A percentile compares a stretch with the other conserved stretches of the same genome.
Conservation (phyloP, 1,284 basidiomycete genomes). For the Stygiomarasmius scandens region DNA sequence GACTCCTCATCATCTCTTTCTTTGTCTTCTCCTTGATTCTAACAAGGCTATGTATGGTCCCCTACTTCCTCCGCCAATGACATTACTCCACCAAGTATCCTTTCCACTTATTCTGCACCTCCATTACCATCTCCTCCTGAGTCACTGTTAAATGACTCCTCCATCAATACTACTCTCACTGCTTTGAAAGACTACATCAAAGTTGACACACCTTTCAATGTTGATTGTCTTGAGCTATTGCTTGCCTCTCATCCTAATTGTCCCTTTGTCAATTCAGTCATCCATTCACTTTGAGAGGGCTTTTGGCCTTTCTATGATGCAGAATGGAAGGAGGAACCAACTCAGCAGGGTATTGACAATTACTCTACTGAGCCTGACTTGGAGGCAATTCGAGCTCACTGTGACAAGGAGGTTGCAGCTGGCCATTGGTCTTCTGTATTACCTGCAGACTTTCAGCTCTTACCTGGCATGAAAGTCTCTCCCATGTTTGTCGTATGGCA, state of each 20-base stretch:
- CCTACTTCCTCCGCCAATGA: neutral
- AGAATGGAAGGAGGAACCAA: conserved; percentile 6
- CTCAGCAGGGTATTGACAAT: conserved; percentile 11
- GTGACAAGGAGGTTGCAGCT: conserved; percentile 21
- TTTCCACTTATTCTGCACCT: conserved; percentile 13
- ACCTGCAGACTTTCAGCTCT: conserved; percentile 7
- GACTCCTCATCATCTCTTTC: neutral
- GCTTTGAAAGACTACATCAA: conserved; percentile 1
- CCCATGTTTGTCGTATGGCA: conserved; percentile 17
- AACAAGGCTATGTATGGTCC: neutral
- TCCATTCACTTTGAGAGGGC: conserved; percentile 1
- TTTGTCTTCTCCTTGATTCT: neutral
- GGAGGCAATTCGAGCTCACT: conserved; percentile 20
- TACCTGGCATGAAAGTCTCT: conserved; percentile 9
- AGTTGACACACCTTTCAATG: conserved; percentile 18
- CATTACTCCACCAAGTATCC: conserved; percentile 14
- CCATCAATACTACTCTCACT: neutral
- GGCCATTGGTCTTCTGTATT: neutral
- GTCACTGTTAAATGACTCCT: conserved; percentile 17
- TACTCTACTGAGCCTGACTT: conserved; percentile 21
- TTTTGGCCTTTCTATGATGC: conserved; percentile 12
- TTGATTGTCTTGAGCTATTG: conserved; percentile 16
- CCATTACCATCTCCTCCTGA: conserved; percentile 22
- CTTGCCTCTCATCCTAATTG: conserved; percentile 13
- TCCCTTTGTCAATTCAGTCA: conserved; percentile 11